Percentiles rank a stretch among this genome's conserved stretches.
phyloP scores from a whole-genome alignment of 2,329 filamentous ascomycete species.

The Neopestalotiopsis sp. region DNA sequence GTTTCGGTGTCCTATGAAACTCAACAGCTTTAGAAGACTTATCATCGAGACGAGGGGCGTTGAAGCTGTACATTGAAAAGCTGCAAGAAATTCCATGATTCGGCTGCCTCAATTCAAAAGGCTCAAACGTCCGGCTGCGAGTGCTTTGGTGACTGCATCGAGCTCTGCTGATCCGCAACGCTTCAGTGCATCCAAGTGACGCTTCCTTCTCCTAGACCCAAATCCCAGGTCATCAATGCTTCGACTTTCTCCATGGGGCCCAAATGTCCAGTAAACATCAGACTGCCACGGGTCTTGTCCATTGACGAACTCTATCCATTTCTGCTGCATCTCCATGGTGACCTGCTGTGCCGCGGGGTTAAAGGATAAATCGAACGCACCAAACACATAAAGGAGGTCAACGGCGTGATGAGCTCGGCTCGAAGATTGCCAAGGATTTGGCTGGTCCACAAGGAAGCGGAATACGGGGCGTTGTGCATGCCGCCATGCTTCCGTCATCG shows the following conservation, averaged over 20 bases:
- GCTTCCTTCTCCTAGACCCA: not conserved
- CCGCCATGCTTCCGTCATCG: not conserved
- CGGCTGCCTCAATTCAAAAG: not conserved
- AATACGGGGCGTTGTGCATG: not conserved
- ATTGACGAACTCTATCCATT: not conserved
- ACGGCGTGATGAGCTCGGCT: not conserved
- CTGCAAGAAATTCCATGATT: slow-evolving; percentile 33
- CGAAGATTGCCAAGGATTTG: not conserved
- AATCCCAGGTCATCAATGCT: not conserved
- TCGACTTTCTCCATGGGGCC: not conserved
- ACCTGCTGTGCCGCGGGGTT: not conserved
- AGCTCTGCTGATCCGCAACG: not conserved
- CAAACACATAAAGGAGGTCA: not conserved
- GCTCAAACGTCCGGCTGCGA: not conserved
- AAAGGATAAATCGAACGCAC: not conserved
- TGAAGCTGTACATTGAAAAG: slow-evolving; percentile 32
- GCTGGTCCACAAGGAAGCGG: not conserved
- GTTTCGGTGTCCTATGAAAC: no score
- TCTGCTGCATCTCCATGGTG: not conserved
- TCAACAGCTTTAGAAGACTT: no score
- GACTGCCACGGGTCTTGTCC: not conserved
- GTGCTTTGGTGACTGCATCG: not conserved
- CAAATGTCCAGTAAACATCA: not conserved
- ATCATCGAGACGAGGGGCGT: no score
- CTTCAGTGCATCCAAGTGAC: not conserved